Conservation (phyloP, 306 rosid species). For the Trifolium dubium region DNA sequence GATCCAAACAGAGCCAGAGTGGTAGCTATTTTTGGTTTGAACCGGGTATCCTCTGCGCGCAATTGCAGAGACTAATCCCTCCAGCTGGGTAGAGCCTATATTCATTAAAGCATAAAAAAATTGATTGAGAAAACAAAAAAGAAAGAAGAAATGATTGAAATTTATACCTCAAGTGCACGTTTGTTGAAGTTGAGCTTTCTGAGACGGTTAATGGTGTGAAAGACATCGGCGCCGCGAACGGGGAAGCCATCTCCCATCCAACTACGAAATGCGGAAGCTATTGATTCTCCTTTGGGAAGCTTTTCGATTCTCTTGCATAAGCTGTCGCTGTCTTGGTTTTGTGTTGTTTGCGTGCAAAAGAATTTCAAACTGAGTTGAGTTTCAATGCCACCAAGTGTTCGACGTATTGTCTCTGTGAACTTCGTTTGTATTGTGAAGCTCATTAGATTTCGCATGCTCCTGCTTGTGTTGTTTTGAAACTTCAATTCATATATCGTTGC, state of each 20-base stretch:
- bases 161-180: slow-evolving; percentile 85
- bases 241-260: slow-evolving; percentile 98
- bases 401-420: slow-evolving; percentile 66
- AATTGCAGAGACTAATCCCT: no score
- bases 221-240: slow-evolving; percentile 72
- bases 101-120: slow-evolving; percentile 1
- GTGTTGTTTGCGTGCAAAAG: slow-evolving; percentile 58
- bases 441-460: slow-evolving; percentile 41
- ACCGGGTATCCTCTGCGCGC: no score
- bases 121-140: background rate
- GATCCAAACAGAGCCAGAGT: background rate
- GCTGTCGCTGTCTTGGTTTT: slow-evolving; percentile 51
- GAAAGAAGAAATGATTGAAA: background rate
- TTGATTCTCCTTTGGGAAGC: slow-evolving; percentile 58
- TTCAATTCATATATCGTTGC: background rate
- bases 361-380: slow-evolving; percentile 35
- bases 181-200: slow-evolving; percentile 77
- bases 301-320: slow-evolving; percentile 81
- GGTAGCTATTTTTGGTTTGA: background rate
- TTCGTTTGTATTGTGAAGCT: slow-evolving; percentile 20
- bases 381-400: slow-evolving; percentile 49
- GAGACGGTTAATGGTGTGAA: slow-evolving; percentile 88
- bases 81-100: background rate
- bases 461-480: background rate
- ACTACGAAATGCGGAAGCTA: slow-evolving; percentile 73